Conservation (phyloP, 2,329 filamentous ascomycete species). For the Sclerotinia sclerotiorum region DNA sequence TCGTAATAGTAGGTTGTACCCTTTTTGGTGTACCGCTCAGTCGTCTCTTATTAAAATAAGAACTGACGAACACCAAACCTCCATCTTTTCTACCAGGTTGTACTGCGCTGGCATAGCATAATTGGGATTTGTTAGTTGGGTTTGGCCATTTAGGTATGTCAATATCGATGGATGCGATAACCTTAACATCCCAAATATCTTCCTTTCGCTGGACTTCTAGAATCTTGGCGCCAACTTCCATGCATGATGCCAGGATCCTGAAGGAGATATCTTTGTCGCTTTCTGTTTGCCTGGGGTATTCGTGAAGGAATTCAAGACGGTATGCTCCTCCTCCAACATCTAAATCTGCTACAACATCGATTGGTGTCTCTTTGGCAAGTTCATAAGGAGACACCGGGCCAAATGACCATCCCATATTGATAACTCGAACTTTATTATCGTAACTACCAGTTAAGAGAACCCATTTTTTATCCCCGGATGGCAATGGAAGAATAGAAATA, state of each 20-base stretch:
- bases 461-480: slow-evolving; percentile 45
- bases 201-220: slow-evolving; percentile 47
- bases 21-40: slow-evolving; percentile 6
- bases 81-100: slow-evolving; percentile 43
- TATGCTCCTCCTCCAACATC: slow-evolving; percentile 83
- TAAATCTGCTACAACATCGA: slow-evolving; percentile 31
- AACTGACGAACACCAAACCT: slow-evolving; percentile 16
- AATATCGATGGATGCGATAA: slow-evolving; percentile 11
- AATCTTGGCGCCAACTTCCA: slow-evolving; percentile 84
- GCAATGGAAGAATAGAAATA: slow-evolving; percentile 77
- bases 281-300: slow-evolving; percentile 14
- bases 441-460: slow-evolving; percentile 86
- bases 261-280: slow-evolving; percentile 38
- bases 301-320: slow-evolving; percentile 66
- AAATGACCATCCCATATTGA: slow-evolving; percentile 45
- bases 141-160: slow-evolving; percentile 16
- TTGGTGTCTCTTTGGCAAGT: slow-evolving; percentile 43
- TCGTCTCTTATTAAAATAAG: slow-evolving; percentile 20
- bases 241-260: slow-evolving; percentile 80
- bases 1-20: background rate
- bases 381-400: background rate
- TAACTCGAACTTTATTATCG: slow-evolving; percentile 77
- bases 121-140: slow-evolving; percentile 74
- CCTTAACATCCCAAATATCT: slow-evolving; percentile 64
- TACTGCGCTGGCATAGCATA: slow-evolving; percentile 89